Evolutionary conservation across 805 yeast genomes (phyloP).

Genomic region (Priceomyces castillae): DNA sequence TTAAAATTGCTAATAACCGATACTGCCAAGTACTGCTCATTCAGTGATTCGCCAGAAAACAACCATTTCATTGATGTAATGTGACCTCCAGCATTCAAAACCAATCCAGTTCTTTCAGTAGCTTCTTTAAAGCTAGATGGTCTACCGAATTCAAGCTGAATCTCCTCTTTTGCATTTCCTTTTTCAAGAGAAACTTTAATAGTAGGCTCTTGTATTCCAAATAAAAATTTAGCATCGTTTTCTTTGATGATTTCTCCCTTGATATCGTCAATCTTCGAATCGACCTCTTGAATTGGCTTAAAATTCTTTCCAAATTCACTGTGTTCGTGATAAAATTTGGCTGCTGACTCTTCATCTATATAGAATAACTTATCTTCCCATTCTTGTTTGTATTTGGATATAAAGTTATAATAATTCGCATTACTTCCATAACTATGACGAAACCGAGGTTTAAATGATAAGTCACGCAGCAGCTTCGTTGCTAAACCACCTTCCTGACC

Average conservation of each 20-base stretch:
- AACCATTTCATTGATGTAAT: conserved; percentile 57
- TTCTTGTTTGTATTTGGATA: conserved; percentile 43
- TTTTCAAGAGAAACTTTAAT: not conserved
- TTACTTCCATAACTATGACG: conserved; percentile 49
- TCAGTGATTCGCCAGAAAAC: conserved; percentile 7
- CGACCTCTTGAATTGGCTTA: not conserved
- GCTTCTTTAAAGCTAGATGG: not conserved
- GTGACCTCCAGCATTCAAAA: conserved; percentile 50
- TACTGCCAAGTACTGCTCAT: conserved; percentile 47
- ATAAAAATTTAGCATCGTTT: conserved; percentile 4
- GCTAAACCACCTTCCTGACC: conserved; percentile 1
- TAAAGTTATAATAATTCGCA: conserved; percentile 37
- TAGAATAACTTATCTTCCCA: conserved; percentile 51
- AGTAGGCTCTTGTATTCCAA: not conserved
- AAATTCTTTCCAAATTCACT: conserved; percentile 4
- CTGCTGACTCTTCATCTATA: conserved; percentile 27
- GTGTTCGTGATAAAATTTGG: conserved; percentile 8
- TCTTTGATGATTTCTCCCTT: conserved; percentile 6
- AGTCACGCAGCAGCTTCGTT: conserved; percentile 17
- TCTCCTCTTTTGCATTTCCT: not conserved
- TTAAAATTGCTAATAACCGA: conserved; percentile 38
- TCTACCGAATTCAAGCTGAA: conserved; percentile 3
- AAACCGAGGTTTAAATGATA: conserved; percentile 30
- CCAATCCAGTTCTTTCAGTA: conserved; percentile 30
- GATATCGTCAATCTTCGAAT: conserved; percentile 13